Evolutionary conservation across 139 green algal genomes (phyloP).

Genomic region (Bryopsis sp.): DNA sequence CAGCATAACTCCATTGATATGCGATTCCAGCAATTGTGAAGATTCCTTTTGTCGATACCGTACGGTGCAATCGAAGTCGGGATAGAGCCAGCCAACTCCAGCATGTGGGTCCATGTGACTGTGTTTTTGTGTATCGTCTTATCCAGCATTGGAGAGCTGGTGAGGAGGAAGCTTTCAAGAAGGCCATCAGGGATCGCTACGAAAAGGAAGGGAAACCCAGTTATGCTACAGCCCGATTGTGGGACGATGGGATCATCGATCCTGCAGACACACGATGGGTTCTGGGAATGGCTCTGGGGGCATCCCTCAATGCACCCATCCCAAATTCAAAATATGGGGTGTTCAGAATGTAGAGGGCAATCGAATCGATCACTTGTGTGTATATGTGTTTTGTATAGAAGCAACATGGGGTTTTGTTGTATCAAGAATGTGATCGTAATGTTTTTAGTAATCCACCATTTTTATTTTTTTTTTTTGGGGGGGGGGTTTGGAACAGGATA

Average conservation of each 20-base stretch:
- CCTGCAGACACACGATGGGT: slow-evolving; percentile 73
- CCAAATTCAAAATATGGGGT: slow-evolving; percentile 26
- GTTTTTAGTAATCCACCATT: too few species aligned
- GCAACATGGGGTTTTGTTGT: too few species aligned
- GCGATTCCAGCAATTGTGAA: too few species aligned
- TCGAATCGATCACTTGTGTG: too few species aligned
- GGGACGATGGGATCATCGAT: slow-evolving; percentile 90
- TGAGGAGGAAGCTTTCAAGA: slow-evolving; percentile 65
- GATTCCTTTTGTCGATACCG: too few species aligned
- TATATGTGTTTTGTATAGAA: too few species aligned
- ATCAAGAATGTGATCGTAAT: too few species aligned
- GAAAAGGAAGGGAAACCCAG: slow-evolving; percentile 64
- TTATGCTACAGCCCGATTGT: slow-evolving; percentile 73
- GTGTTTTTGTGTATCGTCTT: too few species aligned
- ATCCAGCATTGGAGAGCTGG: slow-evolving; percentile 42
- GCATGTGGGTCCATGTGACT: not conserved
- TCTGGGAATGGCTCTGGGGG: slow-evolving; percentile 58
- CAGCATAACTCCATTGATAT: too few species aligned
- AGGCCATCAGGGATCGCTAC: slow-evolving; percentile 50
- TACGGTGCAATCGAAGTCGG: not conserved
- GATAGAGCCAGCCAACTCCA: not conserved
- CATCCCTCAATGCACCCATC: slow-evolving; percentile 32
- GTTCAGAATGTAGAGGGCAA: slow-evolving; percentile 38
- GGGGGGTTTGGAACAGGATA: too few species aligned
- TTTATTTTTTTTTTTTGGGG: too few species aligned